phyloP scores from a whole-genome alignment of 1,284 basidiomycete species.

The Hymenochaete sp. region DNA sequence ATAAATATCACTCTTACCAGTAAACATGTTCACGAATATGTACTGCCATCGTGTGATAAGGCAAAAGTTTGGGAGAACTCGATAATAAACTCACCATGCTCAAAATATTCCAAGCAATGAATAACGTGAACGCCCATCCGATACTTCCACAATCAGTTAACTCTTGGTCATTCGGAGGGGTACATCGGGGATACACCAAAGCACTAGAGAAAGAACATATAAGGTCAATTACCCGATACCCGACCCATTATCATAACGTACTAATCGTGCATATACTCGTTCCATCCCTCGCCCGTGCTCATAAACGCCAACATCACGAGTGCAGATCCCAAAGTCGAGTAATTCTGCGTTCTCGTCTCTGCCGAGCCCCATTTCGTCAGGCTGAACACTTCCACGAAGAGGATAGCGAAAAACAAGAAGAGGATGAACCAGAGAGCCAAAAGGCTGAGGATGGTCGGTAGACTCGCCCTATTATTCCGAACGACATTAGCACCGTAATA shows the following conservation, averaged over 20 bases:
- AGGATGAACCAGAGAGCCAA: constrained; percentile 86
- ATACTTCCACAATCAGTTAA: constrained; percentile 87
- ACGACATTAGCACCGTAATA: too few relatives aligned
- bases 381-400: constrained; percentile 89
- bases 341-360: constrained; percentile 74
- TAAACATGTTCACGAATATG: constrained; percentile 93
- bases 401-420: constrained; percentile 89
- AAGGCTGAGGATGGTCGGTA: constrained; percentile 82
- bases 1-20: constrained; percentile 49
- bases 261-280: constrained; percentile 94
- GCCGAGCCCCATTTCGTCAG: constrained; percentile 80
- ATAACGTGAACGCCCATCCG: constrained; percentile 80
- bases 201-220: constrained; percentile 38
- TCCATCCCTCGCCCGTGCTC: constrained; percentile 85
- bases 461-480: constrained; percentile 55
- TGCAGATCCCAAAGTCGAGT: constrained; percentile 70
- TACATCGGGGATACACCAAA: constrained; percentile 77
- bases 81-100: constrained; percentile 68
- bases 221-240: neutral
- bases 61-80: neutral
- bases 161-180: constrained; percentile 43
- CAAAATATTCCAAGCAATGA: constrained; percentile 94
- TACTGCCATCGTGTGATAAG: constrained; percentile 43
- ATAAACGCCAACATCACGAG: constrained; percentile 82
- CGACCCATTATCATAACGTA: constrained; percentile 31